Evolutionary conservation across 2,329 filamentous ascomycete genomes (phyloP).

Genomic region (Colletotrichum sansevieriae): DNA sequence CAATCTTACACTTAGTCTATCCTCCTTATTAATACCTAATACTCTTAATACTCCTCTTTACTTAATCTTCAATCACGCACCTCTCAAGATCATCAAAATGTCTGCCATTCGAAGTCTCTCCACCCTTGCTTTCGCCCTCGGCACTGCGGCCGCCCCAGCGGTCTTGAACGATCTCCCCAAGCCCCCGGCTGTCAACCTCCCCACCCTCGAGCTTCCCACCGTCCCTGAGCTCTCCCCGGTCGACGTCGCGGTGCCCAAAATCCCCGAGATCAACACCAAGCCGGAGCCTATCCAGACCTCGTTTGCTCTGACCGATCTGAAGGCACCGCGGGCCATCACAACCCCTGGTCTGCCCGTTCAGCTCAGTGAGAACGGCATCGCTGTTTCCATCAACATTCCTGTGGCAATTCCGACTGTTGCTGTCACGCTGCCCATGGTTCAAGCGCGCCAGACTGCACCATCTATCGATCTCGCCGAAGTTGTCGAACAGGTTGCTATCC

Average conservation of each 20-base stretch:
- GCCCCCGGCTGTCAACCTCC: background rate
- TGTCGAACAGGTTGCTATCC: no score
- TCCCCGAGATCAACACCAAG: conserved; percentile 6
- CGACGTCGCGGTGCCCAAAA: background rate
- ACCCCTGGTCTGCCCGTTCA: background rate
- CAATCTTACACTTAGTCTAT: background rate
- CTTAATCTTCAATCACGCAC: background rate
- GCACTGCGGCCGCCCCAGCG: conserved; percentile 21
- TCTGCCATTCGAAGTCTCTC: conserved; percentile 20
- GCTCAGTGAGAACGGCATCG: background rate
- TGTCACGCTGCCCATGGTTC: no score
- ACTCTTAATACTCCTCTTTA: background rate
- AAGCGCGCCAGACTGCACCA: no score
- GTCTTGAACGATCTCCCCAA: background rate
- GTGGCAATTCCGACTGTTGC: background rate
- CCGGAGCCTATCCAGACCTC: background rate
- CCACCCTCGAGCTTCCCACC: background rate
- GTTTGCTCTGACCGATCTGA: background rate
- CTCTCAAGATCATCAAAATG: conserved; percentile 23
- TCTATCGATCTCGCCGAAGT: no score
- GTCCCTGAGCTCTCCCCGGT: background rate
- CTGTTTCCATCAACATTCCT: background rate
- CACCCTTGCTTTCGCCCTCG: conserved; percentile 10
- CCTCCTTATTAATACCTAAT: conserved; percentile 11
- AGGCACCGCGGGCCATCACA: no score